Evolutionary conservation across 108 stramenopile genomes (phyloP).

Genomic region (Cyclotella kingstonii): DNA sequence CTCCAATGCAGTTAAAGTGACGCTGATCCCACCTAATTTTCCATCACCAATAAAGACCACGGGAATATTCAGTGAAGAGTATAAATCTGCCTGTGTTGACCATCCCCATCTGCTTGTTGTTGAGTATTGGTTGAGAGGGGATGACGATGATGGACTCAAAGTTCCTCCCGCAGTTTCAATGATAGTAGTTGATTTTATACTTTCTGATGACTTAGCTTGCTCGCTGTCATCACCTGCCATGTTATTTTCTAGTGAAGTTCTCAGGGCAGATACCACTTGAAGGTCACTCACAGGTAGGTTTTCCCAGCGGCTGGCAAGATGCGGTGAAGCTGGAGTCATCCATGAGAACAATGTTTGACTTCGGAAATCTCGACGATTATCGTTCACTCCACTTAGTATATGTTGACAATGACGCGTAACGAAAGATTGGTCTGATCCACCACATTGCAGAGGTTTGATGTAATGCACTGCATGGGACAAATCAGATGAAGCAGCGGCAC

Average conservation of each 20-base stretch:
- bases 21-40: conserved; percentile 89
- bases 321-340: conserved; percentile 89
- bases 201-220: background rate
- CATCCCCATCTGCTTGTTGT: conserved; percentile 74
- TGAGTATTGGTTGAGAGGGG: conserved; percentile 55
- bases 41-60: conserved; percentile 93
- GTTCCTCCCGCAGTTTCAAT: conserved; percentile 90
- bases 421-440: conserved; percentile 79
- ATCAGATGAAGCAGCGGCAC: conserved; percentile 37
- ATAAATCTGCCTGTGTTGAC: conserved; percentile 92
- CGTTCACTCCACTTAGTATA: background rate
- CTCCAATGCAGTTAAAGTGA: conserved; percentile 87
- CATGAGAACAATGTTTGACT: conserved; percentile 79
- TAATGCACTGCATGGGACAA: conserved; percentile 47
- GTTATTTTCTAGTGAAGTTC: conserved; percentile 19
- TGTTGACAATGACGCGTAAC: conserved; percentile 37
- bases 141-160: conserved; percentile 79
- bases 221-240: background rate
- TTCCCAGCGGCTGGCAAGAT: conserved; percentile 78
- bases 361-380: background rate
- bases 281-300: conserved; percentile 68
- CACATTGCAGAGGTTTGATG: conserved; percentile 95
- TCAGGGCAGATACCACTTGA: conserved; percentile 59
- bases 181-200: conserved; percentile 24
- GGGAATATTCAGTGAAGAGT: conserved; percentile 61